Conservation (phyloP, 225 moss, liverwort and hornwort genomes). For the Marchantia paleacea region DNA sequence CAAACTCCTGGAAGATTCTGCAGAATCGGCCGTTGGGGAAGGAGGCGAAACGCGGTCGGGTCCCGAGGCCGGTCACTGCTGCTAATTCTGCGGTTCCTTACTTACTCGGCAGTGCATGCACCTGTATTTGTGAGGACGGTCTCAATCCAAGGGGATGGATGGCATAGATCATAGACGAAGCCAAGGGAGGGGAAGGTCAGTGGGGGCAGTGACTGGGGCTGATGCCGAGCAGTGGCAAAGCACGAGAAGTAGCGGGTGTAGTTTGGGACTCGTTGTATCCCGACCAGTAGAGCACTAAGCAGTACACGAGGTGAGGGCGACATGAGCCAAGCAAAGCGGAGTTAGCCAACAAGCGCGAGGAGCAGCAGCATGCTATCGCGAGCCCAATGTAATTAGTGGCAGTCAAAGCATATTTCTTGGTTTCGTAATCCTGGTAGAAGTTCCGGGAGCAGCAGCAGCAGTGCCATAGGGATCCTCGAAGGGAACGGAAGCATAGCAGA, state of each 20-base stretch:
- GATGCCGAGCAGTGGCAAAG: background rate
- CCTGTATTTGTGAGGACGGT: background rate
- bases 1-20: background rate
- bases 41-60: background rate
- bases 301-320: background rate
- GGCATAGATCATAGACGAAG: background rate
- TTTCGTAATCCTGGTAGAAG: background rate
- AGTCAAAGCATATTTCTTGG: background rate
- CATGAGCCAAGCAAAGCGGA: background rate
- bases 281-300: background rate
- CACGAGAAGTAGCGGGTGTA: background rate
- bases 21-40: background rate
- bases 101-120: conserved; percentile 4
- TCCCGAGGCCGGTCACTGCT: background rate
- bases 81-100: background rate
- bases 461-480: background rate
- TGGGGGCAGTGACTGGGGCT: background rate
- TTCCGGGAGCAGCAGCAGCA: background rate
- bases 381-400: background rate
- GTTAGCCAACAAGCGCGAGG: background rate
- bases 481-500: background rate
- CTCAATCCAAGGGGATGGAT: background rate
- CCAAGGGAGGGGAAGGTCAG: background rate
- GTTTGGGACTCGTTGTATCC: background rate
- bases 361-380: background rate